A percentile compares a stretch with the other conserved stretches of the same genome.
Evolutionary conservation across 2,329 filamentous ascomycete genomes (phyloP).

Genomic region (Arthrobotrys iridis): DNA sequence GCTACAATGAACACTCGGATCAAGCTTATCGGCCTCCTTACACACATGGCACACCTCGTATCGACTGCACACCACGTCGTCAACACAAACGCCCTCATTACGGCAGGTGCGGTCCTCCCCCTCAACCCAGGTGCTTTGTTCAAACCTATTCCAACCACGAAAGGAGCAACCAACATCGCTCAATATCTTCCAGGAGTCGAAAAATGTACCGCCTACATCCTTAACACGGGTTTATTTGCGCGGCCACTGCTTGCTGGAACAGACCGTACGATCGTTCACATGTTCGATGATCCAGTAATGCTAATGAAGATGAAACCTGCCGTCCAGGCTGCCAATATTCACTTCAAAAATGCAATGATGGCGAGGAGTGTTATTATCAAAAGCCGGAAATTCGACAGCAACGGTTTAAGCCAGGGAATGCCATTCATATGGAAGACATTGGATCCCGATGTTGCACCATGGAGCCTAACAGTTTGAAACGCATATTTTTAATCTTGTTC

Average conservation of each 20-base stretch:
- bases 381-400: constrained; percentile 62
- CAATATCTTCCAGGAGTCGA: constrained; percentile 60
- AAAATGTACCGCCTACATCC: constrained; percentile 61
- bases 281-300: constrained; percentile 62
- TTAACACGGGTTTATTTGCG: constrained; percentile 62
- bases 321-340: constrained; percentile 60
- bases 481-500: not conserved
- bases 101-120: constrained; percentile 61
- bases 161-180: constrained; percentile 61
- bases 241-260: constrained; percentile 61
- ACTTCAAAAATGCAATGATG: constrained; percentile 62
- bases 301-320: constrained; percentile 60
- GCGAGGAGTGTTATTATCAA: constrained; percentile 61
- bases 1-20: constrained; percentile 53
- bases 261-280: constrained; percentile 62
- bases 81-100: constrained; percentile 63
- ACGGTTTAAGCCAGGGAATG: constrained; percentile 65
- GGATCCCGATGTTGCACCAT: constrained; percentile 57
- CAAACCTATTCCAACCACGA: constrained; percentile 60
- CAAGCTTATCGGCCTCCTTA: constrained; percentile 63
- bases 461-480: constrained; percentile 33
- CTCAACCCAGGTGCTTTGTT: constrained; percentile 61
- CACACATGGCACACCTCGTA: constrained; percentile 62
- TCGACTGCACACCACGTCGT: constrained; percentile 63
- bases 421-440: constrained; percentile 63